Base-by-base conservation (phyloP, 1,284 basidiomycete genomes). In the Ceratobasidium sp. region DNA sequence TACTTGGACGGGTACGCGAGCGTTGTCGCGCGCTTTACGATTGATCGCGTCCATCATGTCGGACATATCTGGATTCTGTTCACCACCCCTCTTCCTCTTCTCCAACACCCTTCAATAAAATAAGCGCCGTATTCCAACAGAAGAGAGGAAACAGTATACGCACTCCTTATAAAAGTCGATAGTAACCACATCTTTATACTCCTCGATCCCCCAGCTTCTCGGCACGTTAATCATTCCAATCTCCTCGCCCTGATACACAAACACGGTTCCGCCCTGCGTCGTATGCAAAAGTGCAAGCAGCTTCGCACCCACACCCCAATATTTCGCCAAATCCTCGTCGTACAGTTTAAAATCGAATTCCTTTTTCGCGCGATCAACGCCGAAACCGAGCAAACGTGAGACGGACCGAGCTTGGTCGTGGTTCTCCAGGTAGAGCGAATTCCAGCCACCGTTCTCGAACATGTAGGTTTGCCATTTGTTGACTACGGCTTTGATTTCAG, bases 191-290 rank as follows among this genome's bases (percentile, higher is more conserved):
- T 93, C 92, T 79, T 89, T 89, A 80, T 90, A 93, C 76, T 93
- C 91, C 71, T 91, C 88, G n/a, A 91, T 84, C 0, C 86, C 86
- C 91, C 92, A 93, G 5, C 82, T 81, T 41, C 83, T 79, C 7
- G 92, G 91, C 53, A 92, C 87, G 76, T 94, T 94, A 81, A 85
- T 87, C 82, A 91, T 84, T 0, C 88, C 92, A 0, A 94, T 86
- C 79, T 93, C 91, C 81, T 93, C 84, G 1, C 93, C 91, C 82
- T 93, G 91, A 81, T 90, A 93, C 15, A 94, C 84, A 80, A 89
- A 94, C 76, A 90, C 81, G 14, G 92, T 92, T 1, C 92, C 93
- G 1, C 86, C 84, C 64, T 90, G 87, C 0, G 89, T 87, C 47
- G 87, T 83, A 78, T 92, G 86, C 64, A 92, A 81, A 29, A 91